These are phyloP conservation scores for Thinopyrum obtusiflorum DNA, from an alignment of 202 grass and related monocot species.

Conservation along the genomic window DNA sequence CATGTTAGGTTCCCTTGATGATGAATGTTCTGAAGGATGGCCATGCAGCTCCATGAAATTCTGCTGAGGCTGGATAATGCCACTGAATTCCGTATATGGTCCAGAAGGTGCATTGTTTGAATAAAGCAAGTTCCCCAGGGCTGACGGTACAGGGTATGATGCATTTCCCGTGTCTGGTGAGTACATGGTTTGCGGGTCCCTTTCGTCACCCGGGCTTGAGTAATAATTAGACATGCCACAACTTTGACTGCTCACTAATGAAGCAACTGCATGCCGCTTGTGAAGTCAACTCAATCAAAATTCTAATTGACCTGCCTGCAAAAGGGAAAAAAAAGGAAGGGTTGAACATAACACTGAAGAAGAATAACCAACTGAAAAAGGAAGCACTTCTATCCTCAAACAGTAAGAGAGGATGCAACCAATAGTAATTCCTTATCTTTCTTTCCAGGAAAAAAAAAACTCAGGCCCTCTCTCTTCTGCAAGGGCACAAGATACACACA, in stretches of 20 bases:
- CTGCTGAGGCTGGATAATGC: slow-evolving; percentile 53
- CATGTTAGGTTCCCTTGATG: slow-evolving; percentile 56
- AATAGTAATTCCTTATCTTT: too few relatives aligned
- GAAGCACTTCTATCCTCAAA: background rate
- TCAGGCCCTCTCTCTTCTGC: too few relatives aligned
- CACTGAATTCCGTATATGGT: slow-evolving; percentile 59
- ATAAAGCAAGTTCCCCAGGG: slow-evolving; percentile 70
- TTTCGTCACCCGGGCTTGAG: slow-evolving; percentile 63
- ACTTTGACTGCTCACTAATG: slow-evolving; percentile 34
- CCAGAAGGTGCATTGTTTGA: slow-evolving; percentile 52
- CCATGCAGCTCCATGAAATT: slow-evolving; percentile 55
- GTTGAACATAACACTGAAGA: background rate
- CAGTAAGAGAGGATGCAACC: background rate
- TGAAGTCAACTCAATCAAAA: slow-evolving; percentile 14
- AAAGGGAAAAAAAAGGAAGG: background rate
- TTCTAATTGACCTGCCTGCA: slow-evolving; percentile 24
- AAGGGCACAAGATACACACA: too few relatives aligned
- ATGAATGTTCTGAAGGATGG: slow-evolving; percentile 58
- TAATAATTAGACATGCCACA: slow-evolving; percentile 77
- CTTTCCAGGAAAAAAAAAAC: too few relatives aligned
- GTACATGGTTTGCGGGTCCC: slow-evolving; percentile 61
- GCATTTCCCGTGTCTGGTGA: slow-evolving; percentile 43
- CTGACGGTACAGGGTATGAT: slow-evolving; percentile 56
- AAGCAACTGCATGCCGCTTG: slow-evolving; percentile 10
- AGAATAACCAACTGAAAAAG: background rate